Evolutionary conservation across 176 grass and related monocot genomes (phyloP).

Genomic region (Tillandsia leiboldiana): DNA sequence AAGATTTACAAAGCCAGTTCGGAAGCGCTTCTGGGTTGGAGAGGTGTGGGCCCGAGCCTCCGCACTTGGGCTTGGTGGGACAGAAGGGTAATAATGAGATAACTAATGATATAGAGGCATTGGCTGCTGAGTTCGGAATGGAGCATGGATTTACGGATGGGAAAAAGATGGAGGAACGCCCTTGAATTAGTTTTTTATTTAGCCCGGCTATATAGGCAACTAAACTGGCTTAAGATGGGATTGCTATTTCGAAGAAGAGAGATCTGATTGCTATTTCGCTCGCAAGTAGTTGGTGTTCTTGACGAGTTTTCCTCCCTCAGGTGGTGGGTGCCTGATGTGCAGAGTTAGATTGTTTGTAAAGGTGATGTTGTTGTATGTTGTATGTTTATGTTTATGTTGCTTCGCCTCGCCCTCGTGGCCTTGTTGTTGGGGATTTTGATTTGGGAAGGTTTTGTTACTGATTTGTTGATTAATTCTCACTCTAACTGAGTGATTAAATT

Average conservation of each 20-base stretch:
- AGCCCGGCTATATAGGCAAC: too few species aligned
- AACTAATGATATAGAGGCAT: constrained; percentile 11
- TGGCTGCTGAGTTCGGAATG: constrained; percentile 6
- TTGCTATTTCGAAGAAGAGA: too few species aligned
- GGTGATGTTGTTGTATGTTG: too few species aligned
- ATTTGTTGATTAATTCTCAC: constrained; percentile 3
- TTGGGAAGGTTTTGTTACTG: background rate
- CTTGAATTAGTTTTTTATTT: background rate
- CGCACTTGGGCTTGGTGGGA: background rate
- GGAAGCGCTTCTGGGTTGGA: constrained; percentile 3
- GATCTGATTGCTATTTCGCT: too few species aligned
- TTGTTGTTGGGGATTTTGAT: too few species aligned
- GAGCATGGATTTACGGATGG: constrained; percentile 7
- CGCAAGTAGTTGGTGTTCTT: too few species aligned
- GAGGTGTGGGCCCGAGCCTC: constrained; percentile 7
- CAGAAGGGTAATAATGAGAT: constrained; percentile 17
- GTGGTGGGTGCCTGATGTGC: too few species aligned
- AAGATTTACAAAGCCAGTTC: constrained; percentile 24
- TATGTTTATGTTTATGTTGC: too few species aligned
- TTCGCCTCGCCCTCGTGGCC: too few species aligned
- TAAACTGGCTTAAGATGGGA: too few species aligned
- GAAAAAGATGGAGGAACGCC: constrained; percentile 1
- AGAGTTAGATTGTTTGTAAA: too few species aligned
- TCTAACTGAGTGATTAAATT: background rate
- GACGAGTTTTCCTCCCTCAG: too few species aligned